Evolutionary conservation across 805 yeast species (phyloP), one percentile per base, ranked within the genome.

Genomic region (Saturnispora bothae): DNA sequence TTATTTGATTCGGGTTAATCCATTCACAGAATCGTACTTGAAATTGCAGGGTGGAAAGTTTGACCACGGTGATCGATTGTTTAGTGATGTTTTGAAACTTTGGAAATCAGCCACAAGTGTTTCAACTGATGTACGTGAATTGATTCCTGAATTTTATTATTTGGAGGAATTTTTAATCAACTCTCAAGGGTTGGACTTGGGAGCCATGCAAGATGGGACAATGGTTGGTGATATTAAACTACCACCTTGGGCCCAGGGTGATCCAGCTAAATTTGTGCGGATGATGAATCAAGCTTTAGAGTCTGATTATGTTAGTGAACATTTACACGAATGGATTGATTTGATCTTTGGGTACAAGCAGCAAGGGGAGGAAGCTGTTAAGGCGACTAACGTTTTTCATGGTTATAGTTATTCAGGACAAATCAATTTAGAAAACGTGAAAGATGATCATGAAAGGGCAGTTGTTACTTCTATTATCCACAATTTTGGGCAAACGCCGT

Each of bases 401-500:
- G 83, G 78, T 53, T 64, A 82, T 45, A 83, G 95, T 40, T 85
- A 85, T 52, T 79, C 79, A 38, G 95, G 95, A 2, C 83, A 88
- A 0, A 77, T 83, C 15, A 76, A 85, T 52, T 60, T 85, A 38
- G 94, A 83, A 43, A 67, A 66, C 17, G 78, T 85, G 40, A 66
- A 72, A 43, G 88, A 84, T 51, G 84, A 76, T 27, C 66, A 70
- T 43, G 94, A 85, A 56, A 68, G 78, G 45, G 65, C 76, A 28
- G 89, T 94, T 1, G 68, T 81, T 3, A 80, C 84, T 17, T 88
- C 94, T 2, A 81, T 82, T 48, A 85, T 85, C 36, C 92, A 86
- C 53, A 85, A 85, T 56, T 85, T 85, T 65, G 96, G 96, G 0
- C 96, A 85, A 53, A 85, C 94, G 0, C 96, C 96, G 1, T 52